phyloP scores from a whole-genome alignment of 306 rosid genomes.

The Medicago ruthenica region DNA sequence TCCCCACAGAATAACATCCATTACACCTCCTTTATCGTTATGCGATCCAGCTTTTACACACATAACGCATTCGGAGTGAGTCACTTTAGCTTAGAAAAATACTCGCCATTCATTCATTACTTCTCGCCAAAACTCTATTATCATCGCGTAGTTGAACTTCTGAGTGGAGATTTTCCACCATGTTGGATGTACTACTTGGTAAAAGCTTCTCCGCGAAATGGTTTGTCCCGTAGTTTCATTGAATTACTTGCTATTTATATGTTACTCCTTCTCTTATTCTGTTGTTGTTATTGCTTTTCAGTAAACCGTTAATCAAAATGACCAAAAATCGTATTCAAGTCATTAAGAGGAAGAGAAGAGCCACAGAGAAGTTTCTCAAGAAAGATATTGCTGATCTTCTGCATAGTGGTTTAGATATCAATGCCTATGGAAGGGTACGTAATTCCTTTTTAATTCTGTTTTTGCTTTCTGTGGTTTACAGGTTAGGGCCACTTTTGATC shows the following conservation, averaged over 20 bases:
- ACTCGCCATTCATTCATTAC: not conserved
- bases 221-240: conserved; percentile 48
- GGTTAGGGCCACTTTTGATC: no score
- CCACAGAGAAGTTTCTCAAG: conserved; percentile 88
- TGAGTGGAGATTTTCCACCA: conserved; percentile 46
- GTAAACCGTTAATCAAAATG: conserved; percentile 79
- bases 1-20: not conserved
- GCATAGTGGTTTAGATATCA: conserved; percentile 69
- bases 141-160: conserved; percentile 39
- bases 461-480: no score
- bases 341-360: conserved; percentile 88
- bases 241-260: not conserved
- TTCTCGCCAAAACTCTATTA: not conserved
- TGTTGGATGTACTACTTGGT: conserved; percentile 90
- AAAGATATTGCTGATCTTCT: conserved; percentile 92
- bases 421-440: conserved; percentile 96
- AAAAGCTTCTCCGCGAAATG: conserved; percentile 78
- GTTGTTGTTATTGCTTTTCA: conserved; percentile 36
- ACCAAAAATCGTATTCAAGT: conserved; percentile 87
- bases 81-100: not conserved
- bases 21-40: not conserved
- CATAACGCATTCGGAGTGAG: not conserved
- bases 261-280: not conserved
- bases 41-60: not conserved
- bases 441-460: not conserved